phyloP scores from a whole-genome alignment of 1,139 yeast species.

The Saccharomyces hybrid region DNA sequence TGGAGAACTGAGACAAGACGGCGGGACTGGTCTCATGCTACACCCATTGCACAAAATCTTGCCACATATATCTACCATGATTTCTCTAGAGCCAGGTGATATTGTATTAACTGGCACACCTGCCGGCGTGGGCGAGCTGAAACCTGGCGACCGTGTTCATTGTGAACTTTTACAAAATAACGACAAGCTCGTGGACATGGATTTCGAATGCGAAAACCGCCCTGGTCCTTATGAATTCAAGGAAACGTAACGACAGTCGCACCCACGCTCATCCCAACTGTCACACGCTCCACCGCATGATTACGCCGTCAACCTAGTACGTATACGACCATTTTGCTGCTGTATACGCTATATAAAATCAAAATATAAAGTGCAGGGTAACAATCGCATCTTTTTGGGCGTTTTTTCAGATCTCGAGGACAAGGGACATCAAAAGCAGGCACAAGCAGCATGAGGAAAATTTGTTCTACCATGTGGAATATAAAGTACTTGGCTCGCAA shows the following conservation, averaged over 20 bases:
- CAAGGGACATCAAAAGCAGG: neutral
- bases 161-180: constrained; percentile 58
- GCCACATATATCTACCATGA: constrained; percentile 72
- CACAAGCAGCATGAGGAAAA: neutral
- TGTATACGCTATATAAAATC: neutral
- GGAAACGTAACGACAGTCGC: constrained; percentile 35
- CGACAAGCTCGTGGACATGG: constrained; percentile 44
- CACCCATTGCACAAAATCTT: constrained; percentile 79
- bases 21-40: constrained; percentile 76
- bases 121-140: constrained; percentile 82
- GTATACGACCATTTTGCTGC: neutral
- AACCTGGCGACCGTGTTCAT: constrained; percentile 67
- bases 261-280: neutral
- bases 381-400: neutral
- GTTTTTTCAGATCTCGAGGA: neutral
- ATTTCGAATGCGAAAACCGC: constrained; percentile 54
- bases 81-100: constrained; percentile 89
- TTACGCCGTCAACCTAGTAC: neutral
- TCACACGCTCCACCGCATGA: neutral
- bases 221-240: constrained; percentile 74
- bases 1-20: constrained; percentile 64
- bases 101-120: constrained; percentile 93
- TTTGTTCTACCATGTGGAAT: neutral
- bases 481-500: neutral
- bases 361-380: neutral